A percentile compares a stretch with the other conserved stretches of the same genome.
Conservation (phyloP, 2,329 filamentous ascomycete genomes). For the Paraconiothyrium brasiliense region DNA sequence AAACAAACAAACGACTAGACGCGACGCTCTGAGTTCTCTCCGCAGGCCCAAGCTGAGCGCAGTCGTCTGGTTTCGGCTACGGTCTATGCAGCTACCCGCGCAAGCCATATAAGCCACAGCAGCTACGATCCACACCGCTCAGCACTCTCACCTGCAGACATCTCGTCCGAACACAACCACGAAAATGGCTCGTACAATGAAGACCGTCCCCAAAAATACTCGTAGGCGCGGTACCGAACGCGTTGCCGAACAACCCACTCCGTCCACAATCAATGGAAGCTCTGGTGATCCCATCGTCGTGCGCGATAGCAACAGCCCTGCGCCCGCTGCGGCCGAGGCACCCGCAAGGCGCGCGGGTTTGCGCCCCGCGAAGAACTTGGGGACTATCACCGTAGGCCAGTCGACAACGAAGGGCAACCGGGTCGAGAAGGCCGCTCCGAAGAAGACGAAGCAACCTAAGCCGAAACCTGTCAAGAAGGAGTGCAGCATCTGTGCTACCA, state of each 20-base stretch:
- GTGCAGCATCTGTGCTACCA: conserved; percentile 30
- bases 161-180: not conserved
- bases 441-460: conserved; percentile 13
- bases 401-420: not conserved
- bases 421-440: not conserved
- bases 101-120: not conserved
- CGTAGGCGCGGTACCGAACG: not conserved
- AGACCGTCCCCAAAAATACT: not conserved
- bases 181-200: not conserved
- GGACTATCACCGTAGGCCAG: not conserved
- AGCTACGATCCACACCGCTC: not conserved
- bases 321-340: not conserved
- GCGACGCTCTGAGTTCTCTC: not conserved
- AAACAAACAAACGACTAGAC: conserved; percentile 1
- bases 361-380: not conserved
- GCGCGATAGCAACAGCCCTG: not conserved
- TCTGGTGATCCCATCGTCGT: not conserved
- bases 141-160: not conserved
- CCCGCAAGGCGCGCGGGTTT: not conserved
- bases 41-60: not conserved
- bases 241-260: not conserved
- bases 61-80: not conserved
- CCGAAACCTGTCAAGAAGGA: conserved; percentile 22
- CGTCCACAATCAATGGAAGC: not conserved
- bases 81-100: conserved; percentile 2